Evolutionary conservation across 1,139 yeast species (phyloP).

Genomic region (Suhomyces guaymorum): DNA sequence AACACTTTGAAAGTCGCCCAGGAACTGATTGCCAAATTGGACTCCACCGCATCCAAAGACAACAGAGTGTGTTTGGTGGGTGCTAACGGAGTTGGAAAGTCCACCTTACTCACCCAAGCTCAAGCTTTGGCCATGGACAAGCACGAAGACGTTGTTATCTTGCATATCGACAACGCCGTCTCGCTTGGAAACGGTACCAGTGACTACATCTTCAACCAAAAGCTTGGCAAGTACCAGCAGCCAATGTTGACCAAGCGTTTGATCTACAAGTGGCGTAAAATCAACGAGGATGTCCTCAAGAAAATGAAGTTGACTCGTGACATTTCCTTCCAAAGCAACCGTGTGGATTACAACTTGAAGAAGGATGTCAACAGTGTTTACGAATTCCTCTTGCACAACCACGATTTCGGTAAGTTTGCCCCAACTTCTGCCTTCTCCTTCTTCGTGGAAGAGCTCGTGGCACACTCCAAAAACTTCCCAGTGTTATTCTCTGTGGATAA

Average conservation of each 20-base stretch:
- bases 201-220: constrained; percentile 62
- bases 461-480: constrained; percentile 50
- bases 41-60: constrained; percentile 26
- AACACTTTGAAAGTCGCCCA: constrained; percentile 31
- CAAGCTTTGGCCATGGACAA: constrained; percentile 57
- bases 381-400: constrained; percentile 39
- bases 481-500: constrained; percentile 75
- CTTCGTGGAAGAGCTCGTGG: constrained; percentile 54
- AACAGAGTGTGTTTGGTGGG: constrained; percentile 68
- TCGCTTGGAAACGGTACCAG: constrained; percentile 67
- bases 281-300: constrained; percentile 54
- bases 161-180: constrained; percentile 68
- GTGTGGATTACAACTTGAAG: constrained; percentile 36
- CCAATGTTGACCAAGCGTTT: constrained; percentile 75
- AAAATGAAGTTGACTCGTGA: constrained; percentile 53
- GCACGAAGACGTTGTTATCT: constrained; percentile 49
- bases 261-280: constrained; percentile 55
- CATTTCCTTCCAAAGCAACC: constrained; percentile 34
- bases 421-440: constrained; percentile 49
- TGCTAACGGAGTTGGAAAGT: constrained; percentile 77
- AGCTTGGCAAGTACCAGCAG: constrained; percentile 59
- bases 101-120: constrained; percentile 70
- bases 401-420: constrained; percentile 41
- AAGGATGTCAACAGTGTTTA: constrained; percentile 46
- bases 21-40: constrained; percentile 30